Evolutionary conservation across 352 stramenopile species (phyloP).

Genomic region (Globisporangium perplexum): DNA sequence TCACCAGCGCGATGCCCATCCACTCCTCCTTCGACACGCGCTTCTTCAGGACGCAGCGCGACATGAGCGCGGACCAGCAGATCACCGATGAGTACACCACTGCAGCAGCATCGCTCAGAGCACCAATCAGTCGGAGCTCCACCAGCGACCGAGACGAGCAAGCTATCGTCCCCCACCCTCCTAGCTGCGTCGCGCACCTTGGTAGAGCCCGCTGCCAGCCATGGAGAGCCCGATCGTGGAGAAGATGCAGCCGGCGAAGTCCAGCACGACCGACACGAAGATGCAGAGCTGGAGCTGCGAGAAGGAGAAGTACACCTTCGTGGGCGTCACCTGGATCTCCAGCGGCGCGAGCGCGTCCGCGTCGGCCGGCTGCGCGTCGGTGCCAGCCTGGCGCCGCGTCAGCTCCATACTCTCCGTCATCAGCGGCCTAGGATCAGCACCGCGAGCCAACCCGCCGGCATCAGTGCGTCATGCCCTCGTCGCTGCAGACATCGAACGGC

Average conservation of each 20-base stretch:
- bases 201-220: slow-evolving; percentile 75
- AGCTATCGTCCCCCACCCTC: too few relatives aligned
- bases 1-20: slow-evolving; percentile 78
- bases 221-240: slow-evolving; percentile 79
- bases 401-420: slow-evolving; percentile 37
- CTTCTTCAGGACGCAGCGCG: slow-evolving; percentile 72
- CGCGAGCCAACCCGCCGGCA: too few relatives aligned
- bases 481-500: too few relatives aligned
- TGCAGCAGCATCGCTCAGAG: too few relatives aligned
- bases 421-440: neutral
- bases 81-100: slow-evolving; percentile 85
- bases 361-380: slow-evolving; percentile 1
- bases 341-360: neutral
- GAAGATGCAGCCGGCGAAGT: slow-evolving; percentile 84
- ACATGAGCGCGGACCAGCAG: slow-evolving; percentile 83
- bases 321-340: slow-evolving; percentile 7
- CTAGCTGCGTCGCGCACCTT: slow-evolving; percentile 14
- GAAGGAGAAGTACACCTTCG: slow-evolving; percentile 33
- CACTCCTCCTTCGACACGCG: slow-evolving; percentile 66
- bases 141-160: too few relatives aligned
- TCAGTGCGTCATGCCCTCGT: too few relatives aligned
- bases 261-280: slow-evolving; percentile 60
- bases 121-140: too few relatives aligned
- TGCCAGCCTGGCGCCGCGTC: slow-evolving; percentile 26
- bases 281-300: slow-evolving; percentile 63